Percentiles rank a stretch among this genome's conserved stretches.
phyloP scores from a whole-genome alignment of 257 asterid genomes.

The Dorcoceras hygrometricum region DNA sequence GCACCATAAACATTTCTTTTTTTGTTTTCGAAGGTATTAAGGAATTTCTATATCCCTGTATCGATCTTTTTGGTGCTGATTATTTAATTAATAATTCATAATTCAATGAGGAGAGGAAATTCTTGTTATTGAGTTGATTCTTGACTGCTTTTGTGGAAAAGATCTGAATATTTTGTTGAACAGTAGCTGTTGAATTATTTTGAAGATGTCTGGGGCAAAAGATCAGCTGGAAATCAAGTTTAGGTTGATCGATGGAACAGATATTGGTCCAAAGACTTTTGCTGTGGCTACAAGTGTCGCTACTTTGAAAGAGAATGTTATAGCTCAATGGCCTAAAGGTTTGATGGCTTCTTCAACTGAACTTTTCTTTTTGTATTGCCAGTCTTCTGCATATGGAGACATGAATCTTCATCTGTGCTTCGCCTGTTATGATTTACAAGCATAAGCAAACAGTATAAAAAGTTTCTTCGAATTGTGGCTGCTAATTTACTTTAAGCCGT shows the following conservation, averaged over 20 bases:
- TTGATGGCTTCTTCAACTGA: constrained; percentile 23
- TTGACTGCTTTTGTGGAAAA: constrained; percentile 37
- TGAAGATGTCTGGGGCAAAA: constrained; percentile 60
- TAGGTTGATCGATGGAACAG: constrained; percentile 83
- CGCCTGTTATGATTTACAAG: constrained; percentile 4
- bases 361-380: background rate
- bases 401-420: constrained; percentile 6
- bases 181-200: constrained; percentile 20
- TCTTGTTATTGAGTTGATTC: constrained; percentile 31
- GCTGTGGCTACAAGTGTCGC: constrained; percentile 66
- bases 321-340: constrained; percentile 97
- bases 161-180: constrained; percentile 31
- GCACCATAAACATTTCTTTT: constrained; percentile 23
- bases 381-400: background rate
- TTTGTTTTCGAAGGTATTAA: background rate
- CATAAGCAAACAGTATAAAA: background rate
- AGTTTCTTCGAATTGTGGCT: constrained; percentile 2
- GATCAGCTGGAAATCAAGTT: constrained; percentile 91
- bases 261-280: constrained; percentile 75
- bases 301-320: constrained; percentile 77
- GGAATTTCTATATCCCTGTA: background rate
- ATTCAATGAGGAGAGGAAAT: constrained; percentile 27
- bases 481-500: background rate
- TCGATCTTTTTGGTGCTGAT: constrained; percentile 18
- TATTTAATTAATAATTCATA: constrained; percentile 18